phyloP scores from a whole-genome alignment of 2,329 filamentous ascomycete species.

The Xylaria polymorpha region DNA sequence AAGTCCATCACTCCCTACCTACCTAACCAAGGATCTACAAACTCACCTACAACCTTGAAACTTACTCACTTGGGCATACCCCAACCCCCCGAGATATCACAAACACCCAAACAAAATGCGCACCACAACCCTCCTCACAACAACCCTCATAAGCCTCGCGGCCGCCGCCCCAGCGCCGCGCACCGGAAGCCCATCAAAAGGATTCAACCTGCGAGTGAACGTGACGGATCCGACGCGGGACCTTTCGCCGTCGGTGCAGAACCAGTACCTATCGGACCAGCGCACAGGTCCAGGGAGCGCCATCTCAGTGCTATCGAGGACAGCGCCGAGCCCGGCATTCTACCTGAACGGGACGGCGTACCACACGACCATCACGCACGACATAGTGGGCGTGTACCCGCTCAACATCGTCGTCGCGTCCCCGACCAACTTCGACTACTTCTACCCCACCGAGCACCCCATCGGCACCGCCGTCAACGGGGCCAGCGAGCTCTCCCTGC shows the following conservation, averaged over 20 bases:
- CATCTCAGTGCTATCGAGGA: neutral
- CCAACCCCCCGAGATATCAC: neutral
- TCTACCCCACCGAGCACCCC: constrained; percentile 31
- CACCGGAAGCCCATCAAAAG: constrained; percentile 5
- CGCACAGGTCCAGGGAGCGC: constrained; percentile 14
- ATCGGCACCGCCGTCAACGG: constrained; percentile 11
- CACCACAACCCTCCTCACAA: constrained; percentile 15
- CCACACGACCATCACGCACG: constrained; percentile 22
- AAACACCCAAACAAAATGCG: constrained; percentile 16
- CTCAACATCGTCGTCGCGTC: constrained; percentile 16
- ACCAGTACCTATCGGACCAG: constrained; percentile 5
- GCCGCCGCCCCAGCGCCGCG: constrained; percentile 9
- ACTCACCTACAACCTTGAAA: neutral
- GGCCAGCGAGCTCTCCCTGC: constrained; percentile 10
- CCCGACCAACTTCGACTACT: neutral
- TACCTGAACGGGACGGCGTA: constrained; percentile 30
- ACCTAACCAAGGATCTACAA: neutral
- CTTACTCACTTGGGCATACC: neutral
- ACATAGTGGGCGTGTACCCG: constrained; percentile 26
- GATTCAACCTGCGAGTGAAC: constrained; percentile 27
- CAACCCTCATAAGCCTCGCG: constrained; percentile 5
- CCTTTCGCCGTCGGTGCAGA: neutral
- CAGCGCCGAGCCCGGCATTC: neutral
- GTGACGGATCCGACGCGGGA: constrained; percentile 2
- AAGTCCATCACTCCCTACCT: neutral